Evolutionary conservation across 768 basidiomycete species (phyloP).

Genomic region (Phanerodontia chrysosporium): DNA sequence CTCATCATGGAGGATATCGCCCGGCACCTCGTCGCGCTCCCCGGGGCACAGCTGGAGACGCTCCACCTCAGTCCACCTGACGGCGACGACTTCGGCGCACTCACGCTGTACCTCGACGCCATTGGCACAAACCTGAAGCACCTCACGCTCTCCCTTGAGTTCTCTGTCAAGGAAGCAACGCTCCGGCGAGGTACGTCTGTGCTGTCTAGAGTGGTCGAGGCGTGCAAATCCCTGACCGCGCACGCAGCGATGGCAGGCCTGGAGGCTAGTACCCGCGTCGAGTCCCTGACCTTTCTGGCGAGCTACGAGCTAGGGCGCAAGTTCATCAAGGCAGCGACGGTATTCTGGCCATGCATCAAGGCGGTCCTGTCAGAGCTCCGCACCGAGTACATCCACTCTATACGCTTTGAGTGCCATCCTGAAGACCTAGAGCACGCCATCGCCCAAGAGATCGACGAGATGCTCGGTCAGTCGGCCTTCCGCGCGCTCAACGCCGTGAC

Average conservation of each 20-base stretch:
- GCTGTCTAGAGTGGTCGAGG: too few relatives aligned
- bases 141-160: slow-evolving; percentile 6
- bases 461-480: background rate
- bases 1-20: slow-evolving; percentile 11
- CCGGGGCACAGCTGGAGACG: background rate
- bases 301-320: slow-evolving; percentile 7
- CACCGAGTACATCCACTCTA: slow-evolving; percentile 1
- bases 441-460: slow-evolving; percentile 1
- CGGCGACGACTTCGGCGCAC: slow-evolving; percentile 11
- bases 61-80: slow-evolving; percentile 11
- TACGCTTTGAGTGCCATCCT: slow-evolving; percentile 12
- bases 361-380: slow-evolving; percentile 1
- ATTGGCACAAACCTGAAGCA: slow-evolving; percentile 6
- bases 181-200: slow-evolving; percentile 1
- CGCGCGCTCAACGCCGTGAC: background rate
- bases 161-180: slow-evolving; percentile 1
- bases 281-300: slow-evolving; percentile 6
- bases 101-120: slow-evolving; percentile 6
- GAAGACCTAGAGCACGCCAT: slow-evolving; percentile 8
- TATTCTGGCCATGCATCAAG: slow-evolving; percentile 12
- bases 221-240: background rate
- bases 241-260: slow-evolving; percentile 8
- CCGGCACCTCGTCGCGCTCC: slow-evolving; percentile 1
- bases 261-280: background rate
- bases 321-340: slow-evolving; percentile 10